Conservation (phyloP, 148 eudicot genomes). For the Cornus controversa region DNA sequence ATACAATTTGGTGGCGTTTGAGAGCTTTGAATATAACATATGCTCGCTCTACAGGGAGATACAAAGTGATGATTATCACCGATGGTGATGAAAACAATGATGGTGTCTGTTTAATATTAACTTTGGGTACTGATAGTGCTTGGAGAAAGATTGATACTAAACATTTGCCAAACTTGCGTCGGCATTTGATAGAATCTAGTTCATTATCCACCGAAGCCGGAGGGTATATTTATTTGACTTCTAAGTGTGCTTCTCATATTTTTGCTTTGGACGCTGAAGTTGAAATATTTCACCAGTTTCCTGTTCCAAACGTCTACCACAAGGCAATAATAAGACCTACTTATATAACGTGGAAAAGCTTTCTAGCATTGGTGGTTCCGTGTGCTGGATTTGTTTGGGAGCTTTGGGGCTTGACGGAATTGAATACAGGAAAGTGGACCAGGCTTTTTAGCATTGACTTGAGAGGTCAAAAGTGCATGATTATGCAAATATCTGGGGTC, state of each 20-base stretch:
- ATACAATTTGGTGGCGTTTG: no score
- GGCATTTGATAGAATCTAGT: no score
- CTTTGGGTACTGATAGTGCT: neutral
- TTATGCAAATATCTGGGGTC: no score
- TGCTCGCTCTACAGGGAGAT: neutral
- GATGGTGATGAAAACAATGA: neutral
- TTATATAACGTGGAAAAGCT: no score
- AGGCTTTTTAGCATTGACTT: neutral
- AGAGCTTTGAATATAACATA: neutral
- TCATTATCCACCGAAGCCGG: no score
- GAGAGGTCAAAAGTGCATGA: no score
- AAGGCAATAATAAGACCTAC: no score
- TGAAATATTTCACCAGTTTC: slow-evolving; percentile 1
- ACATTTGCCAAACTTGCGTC: no score
- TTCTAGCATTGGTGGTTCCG: neutral
- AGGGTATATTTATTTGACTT: neutral
- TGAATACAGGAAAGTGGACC: neutral
- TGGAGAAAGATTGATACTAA: no score
- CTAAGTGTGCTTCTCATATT: neutral
- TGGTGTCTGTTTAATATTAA: neutral
- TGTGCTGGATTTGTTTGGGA: neutral
- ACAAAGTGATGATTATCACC: neutral
- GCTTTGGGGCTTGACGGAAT: neutral
- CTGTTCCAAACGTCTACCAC: neutral
- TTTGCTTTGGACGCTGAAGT: neutral